A percentile compares a stretch with the other conserved stretches of the same genome.
Evolutionary conservation across 768 basidiomycete genomes (phyloP).

Genomic region (Calocybe cyanea): DNA sequence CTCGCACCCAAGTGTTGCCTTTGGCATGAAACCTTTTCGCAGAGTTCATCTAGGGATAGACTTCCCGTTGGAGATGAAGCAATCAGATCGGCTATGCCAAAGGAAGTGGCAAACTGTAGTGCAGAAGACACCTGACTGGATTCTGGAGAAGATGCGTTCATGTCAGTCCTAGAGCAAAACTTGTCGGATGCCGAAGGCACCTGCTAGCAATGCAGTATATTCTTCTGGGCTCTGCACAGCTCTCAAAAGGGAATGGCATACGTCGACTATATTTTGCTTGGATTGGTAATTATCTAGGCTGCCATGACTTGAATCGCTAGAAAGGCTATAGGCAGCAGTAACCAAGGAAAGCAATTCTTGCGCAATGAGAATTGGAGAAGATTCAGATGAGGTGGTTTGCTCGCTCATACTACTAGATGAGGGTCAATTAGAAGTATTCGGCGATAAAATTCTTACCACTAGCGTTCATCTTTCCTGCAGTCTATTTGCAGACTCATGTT

Average conservation of each 20-base stretch:
- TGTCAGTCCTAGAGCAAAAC: not conserved
- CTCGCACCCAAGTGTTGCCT: not conserved
- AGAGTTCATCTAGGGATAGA: not conserved
- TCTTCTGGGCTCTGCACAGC: not conserved
- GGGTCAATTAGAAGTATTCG: too few species aligned
- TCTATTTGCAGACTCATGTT: too few species aligned
- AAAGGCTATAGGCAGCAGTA: too few species aligned
- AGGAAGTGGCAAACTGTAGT: not conserved
- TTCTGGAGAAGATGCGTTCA: not conserved
- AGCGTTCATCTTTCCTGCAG: too few species aligned
- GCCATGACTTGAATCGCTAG: too few species aligned
- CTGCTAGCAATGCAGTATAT: conserved; percentile 1
- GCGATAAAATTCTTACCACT: too few species aligned
- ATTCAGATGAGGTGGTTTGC: too few species aligned
- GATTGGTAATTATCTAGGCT: too few species aligned
- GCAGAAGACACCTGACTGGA: not conserved
- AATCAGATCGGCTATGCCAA: conserved; percentile 2
- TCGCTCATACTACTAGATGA: too few species aligned
- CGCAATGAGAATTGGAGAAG: too few species aligned
- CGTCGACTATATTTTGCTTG: not conserved
- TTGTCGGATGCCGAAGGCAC: not conserved
- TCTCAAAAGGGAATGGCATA: not conserved
- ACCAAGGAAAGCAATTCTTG: too few species aligned
- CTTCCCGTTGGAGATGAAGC: conserved; percentile 1
- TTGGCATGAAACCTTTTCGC: not conserved